A percentile compares a stretch with the other conserved stretches of the same genome.
Conservation (phyloP, 2,329 filamentous ascomycete species). For the Thelonectria olida region DNA sequence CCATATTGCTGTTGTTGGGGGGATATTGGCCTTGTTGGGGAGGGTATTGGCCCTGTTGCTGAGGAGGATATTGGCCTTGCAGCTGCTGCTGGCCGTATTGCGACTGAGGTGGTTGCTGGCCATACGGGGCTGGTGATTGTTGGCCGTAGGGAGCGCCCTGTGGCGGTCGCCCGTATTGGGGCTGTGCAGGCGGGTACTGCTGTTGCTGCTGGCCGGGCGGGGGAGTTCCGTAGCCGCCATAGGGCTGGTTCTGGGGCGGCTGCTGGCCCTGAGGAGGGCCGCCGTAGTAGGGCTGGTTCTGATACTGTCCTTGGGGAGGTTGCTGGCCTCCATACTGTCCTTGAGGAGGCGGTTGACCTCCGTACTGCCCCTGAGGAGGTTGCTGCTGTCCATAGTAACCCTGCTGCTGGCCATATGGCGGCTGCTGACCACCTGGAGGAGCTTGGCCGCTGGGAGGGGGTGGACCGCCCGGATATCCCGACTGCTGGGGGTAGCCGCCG, state of each 20-base stretch:
- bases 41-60: not conserved
- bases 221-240: not conserved
- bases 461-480: constrained; percentile 23
- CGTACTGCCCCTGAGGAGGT: not conserved
- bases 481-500: constrained; percentile 6
- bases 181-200: not conserved
- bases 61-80: constrained; percentile 3
- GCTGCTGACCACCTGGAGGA: not conserved
- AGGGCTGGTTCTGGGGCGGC: constrained; percentile 10
- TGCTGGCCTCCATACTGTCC: constrained; percentile 22
- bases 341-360: constrained; percentile 1
- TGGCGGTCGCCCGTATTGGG: not conserved
- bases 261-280: constrained; percentile 12
- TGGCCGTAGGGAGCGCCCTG: not conserved
- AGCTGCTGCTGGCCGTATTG: not conserved
- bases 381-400: not conserved
- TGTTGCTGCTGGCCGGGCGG: constrained; percentile 1
- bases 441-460: not conserved
- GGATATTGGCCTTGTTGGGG: constrained; percentile 12
- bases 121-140: not conserved
- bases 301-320: constrained; percentile 18
- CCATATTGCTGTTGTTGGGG: constrained; percentile 3
- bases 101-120: not conserved
- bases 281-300: constrained; percentile 1
- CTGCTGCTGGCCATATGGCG: not conserved